Conservation (phyloP, 352 stramenopile genomes). For the Globisporangium iwayamae region DNA sequence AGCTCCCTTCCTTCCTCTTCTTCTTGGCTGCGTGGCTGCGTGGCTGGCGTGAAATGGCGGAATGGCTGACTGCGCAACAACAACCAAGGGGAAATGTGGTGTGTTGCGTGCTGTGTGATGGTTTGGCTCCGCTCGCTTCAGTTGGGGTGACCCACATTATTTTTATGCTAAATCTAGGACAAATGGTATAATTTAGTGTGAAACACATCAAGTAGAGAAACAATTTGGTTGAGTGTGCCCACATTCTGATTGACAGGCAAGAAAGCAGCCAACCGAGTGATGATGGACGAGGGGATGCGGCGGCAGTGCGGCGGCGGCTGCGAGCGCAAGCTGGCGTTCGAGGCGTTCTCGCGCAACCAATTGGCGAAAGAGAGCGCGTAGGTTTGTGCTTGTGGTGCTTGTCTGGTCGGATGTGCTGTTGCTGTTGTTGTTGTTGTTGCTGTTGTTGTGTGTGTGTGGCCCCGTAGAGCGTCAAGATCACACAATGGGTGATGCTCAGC, state of each 20-base stretch:
- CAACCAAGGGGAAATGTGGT: neutral
- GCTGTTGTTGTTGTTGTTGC: neutral
- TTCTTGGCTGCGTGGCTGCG: neutral
- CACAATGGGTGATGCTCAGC: neutral
- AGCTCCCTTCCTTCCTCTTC: neutral
- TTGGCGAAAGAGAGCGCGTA: slow-evolving; percentile 40
- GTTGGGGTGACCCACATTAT: slow-evolving; percentile 6
- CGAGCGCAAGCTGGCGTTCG: slow-evolving; percentile 7
- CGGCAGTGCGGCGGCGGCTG: slow-evolving; percentile 23
- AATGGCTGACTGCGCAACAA: slow-evolving; percentile 9
- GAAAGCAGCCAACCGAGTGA: neutral
- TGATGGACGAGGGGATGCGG: neutral
- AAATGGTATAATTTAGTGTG: neutral
- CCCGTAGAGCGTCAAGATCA: neutral
- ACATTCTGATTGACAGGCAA: neutral
- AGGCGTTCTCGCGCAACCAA: slow-evolving; percentile 52
- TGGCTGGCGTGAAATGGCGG: slow-evolving; percentile 11
- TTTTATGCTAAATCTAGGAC: neutral
- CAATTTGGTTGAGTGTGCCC: neutral
- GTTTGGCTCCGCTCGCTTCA: slow-evolving; percentile 10
- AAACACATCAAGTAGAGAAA: neutral
- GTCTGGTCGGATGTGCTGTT: no score
- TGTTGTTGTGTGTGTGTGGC: neutral
- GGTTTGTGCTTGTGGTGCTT: slow-evolving; percentile 17
- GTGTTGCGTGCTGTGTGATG: neutral